Conservation (phyloP, 129 eudicot species). For the Rutidosis leptorrhynchoides region DNA sequence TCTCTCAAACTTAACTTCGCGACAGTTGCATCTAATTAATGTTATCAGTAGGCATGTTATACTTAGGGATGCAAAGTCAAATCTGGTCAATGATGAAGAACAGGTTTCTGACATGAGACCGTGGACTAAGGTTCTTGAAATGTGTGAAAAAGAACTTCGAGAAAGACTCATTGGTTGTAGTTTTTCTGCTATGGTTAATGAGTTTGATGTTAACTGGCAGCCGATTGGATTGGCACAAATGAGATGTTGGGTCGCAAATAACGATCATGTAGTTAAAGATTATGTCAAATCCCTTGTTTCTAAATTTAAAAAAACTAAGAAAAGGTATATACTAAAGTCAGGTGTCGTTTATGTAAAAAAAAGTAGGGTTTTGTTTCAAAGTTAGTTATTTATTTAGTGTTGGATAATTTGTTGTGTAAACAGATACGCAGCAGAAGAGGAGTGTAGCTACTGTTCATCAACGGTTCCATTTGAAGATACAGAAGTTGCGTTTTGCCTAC, state of each 20-base stretch:
- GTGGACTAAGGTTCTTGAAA: constrained; percentile 52
- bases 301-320: constrained; percentile 45
- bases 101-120: constrained; percentile 31
- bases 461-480: constrained; percentile 64
- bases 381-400: background rate
- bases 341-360: background rate
- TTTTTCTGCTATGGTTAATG: constrained; percentile 39
- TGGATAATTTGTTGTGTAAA: constrained; percentile 3
- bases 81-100: constrained; percentile 25
- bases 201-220: constrained; percentile 36
- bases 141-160: constrained; percentile 64
- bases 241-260: constrained; percentile 57
- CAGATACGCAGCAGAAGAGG: constrained; percentile 44
- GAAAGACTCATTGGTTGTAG: constrained; percentile 61
- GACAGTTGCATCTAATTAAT: constrained; percentile 73
- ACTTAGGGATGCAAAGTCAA: constrained; percentile 34
- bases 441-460: constrained; percentile 70
- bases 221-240: constrained; percentile 62
- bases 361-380: background rate
- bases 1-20: constrained; percentile 49
- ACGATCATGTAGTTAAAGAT: constrained; percentile 31
- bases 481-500: constrained; percentile 58
- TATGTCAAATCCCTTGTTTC: constrained; percentile 46
- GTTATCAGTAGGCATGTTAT: constrained; percentile 59
- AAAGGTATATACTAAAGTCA: constrained; percentile 41